A percentile compares a stretch with the other conserved stretches of the same genome.
These are phyloP conservation scores for Pleurotus platypus DNA, from an alignment of 768 basidiomycete species.

Conservation along the genomic window DNA sequence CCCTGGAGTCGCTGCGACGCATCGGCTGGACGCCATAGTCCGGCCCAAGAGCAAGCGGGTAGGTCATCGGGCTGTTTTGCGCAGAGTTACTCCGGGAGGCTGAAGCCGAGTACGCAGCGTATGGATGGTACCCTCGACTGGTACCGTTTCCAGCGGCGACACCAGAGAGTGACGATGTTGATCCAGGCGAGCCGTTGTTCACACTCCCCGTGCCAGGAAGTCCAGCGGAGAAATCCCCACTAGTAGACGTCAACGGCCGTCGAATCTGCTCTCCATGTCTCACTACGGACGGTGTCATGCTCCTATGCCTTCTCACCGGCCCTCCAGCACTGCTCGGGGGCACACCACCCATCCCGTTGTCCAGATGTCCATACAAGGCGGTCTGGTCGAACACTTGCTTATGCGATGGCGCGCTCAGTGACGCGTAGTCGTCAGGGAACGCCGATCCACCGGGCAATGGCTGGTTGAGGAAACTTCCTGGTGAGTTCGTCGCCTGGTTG, in stretches of 20 bases:
- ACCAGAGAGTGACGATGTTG: constrained; percentile 24
- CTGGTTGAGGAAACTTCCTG: constrained; percentile 22
- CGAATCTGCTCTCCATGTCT: constrained; percentile 49
- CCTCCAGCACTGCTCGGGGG: constrained; percentile 35
- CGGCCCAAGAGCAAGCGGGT: constrained; percentile 31
- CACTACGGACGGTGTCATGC: constrained; percentile 68
- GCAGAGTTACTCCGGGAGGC: constrained; percentile 36
- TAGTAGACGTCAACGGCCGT: constrained; percentile 44
- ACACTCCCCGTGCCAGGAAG: background rate
- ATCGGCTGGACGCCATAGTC: constrained; percentile 25
- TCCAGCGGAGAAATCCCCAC: constrained; percentile 30
- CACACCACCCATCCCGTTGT: constrained; percentile 22
- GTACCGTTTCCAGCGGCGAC: constrained; percentile 22
- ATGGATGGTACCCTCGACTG: constrained; percentile 55
- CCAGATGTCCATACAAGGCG: constrained; percentile 42
- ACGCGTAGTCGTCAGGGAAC: constrained; percentile 30
- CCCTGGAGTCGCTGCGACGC: constrained; percentile 29
- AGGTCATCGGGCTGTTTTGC: constrained; percentile 43
- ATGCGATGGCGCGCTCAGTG: constrained; percentile 67
- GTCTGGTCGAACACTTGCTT: constrained; percentile 63
- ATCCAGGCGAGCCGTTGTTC: constrained; percentile 2
- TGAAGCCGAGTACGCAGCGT: constrained; percentile 36
- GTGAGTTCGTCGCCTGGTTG: constrained; percentile 18
- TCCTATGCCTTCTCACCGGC: constrained; percentile 66
- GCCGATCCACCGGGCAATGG: background rate